A percentile compares a stretch with the other conserved stretches of the same genome.
Conservation (phyloP, 108 stramenopile species). For the Aurantiochytrium sp. region DNA sequence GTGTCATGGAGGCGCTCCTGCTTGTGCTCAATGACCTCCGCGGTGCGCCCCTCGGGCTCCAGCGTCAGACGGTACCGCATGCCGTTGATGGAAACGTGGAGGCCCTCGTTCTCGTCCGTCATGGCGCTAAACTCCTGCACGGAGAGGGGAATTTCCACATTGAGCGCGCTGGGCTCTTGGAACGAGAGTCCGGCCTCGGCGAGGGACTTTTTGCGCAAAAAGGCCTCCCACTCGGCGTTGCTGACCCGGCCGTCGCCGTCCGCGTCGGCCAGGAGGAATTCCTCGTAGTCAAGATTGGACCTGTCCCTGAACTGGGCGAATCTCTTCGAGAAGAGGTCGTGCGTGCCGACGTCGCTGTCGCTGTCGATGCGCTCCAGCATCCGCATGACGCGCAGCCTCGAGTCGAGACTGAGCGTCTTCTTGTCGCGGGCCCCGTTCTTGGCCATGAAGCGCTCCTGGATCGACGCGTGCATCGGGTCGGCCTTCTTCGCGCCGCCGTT, state of each 20-base stretch:
- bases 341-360: neutral
- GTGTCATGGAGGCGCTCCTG: slow-evolving; percentile 10
- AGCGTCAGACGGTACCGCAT: slow-evolving; percentile 17
- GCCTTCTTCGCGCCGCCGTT: too few relatives aligned
- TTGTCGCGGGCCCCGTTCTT: too few relatives aligned
- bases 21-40: slow-evolving; percentile 1
- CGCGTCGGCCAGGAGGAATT: neutral
- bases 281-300: neutral
- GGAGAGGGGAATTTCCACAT: neutral
- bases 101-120: neutral
- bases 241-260: slow-evolving; percentile 2
- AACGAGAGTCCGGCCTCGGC: neutral
- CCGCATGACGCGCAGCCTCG: neutral
- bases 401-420: neutral
- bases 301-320: neutral
- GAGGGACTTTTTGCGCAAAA: neutral
- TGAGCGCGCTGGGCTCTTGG: neutral
- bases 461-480: too few relatives aligned
- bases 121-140: neutral
- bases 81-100: slow-evolving; percentile 23
- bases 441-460: too few relatives aligned
- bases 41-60: neutral
- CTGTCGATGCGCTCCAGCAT: neutral
- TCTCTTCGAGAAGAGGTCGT: neutral
- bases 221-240: slow-evolving; percentile 5